phyloP scores from a whole-genome alignment of 2,329 filamentous ascomycete species.

The Colletotrichum sp. region DNA sequence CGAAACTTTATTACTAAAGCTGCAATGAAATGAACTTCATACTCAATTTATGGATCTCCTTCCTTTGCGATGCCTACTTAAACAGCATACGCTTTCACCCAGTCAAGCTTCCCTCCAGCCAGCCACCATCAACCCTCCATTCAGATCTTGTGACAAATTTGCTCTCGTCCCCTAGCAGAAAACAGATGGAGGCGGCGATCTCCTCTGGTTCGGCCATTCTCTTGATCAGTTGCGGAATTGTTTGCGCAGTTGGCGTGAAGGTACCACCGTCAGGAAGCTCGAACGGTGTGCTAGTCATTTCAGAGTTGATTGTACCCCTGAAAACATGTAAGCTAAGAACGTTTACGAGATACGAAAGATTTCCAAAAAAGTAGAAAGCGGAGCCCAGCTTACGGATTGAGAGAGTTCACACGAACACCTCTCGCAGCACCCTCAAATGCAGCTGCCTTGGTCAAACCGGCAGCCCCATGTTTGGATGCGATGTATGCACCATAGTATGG shows the following conservation, averaged over 20 bases:
- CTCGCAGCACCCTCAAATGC: conserved; percentile 40
- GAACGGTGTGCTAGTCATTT: conserved; percentile 31
- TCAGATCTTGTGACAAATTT: conserved; percentile 29
- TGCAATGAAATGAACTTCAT: background rate
- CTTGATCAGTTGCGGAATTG: conserved; percentile 30
- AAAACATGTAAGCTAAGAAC: background rate
- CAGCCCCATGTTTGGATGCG: conserved; percentile 41
- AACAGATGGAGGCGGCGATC: conserved; percentile 32
- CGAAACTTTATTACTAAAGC: background rate
- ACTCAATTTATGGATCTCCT: background rate
- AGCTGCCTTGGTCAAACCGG: conserved; percentile 42
- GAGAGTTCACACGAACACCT: conserved; percentile 25
- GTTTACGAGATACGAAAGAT: background rate
- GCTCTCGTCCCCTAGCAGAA: conserved; percentile 36
- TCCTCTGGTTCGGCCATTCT: conserved; percentile 32
- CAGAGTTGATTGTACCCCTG: conserved; percentile 31
- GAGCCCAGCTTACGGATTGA: background rate
- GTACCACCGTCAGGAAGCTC: conserved; percentile 24
- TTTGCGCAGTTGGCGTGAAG: background rate
- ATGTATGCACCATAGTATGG: conserved; percentile 35
- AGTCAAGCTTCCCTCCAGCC: conserved; percentile 47
- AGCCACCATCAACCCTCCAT: conserved; percentile 34
- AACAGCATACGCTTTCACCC: background rate
- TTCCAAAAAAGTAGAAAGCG: background rate
- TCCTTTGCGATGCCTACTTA: background rate